Evolutionary conservation across 441 rosid species (phyloP), one percentile per base, ranked within the genome.

Genomic region (Populus hybrid): DNA sequence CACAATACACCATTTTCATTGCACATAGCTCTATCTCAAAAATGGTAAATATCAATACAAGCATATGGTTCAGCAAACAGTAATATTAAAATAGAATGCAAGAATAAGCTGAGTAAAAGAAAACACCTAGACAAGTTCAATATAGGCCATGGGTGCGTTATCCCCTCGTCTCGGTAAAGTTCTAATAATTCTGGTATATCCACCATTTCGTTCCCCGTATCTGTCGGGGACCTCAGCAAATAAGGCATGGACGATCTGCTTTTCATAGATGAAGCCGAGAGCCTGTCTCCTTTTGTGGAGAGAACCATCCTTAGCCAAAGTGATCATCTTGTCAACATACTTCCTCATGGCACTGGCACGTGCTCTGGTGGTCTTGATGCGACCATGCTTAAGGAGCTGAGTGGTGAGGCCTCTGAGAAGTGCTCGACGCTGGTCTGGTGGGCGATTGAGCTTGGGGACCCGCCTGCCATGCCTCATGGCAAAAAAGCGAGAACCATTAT

Each of bases 71-170:
- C 57, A 10, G 57, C 57, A 14, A 46, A 46, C 20, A 14, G 57
- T 46, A 46, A 14, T n/a, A 23, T 36, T 61, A 21, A 23, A 67
- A 64, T 59, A 32, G 57, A 50, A 50, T 50, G 57, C 57, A 50
- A 50, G 57, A 50, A 50, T 50, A 50, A 50, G 57, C 57, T 50
- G 57, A 50, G 57, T 5, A 50, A 80, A 59, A 46, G n/a, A 2
- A 5, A 18, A 32, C 54, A 81, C 81, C 88, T 91, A 92, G 69
- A 95, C 98, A 85, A 95, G 99, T 79, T 95, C 99, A 79, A 93
- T 91, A 79, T 86, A 95, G 0, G 99, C 98, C 99, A 95, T 95
- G 8, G 99, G 99, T 10, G 99, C 99, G 87, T 95, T 95, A 80
- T 95, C 99, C 32, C 99, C 99, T 76, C 98, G 83, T 86, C 98